Conservation (phyloP, 2,329 filamentous ascomycete genomes). For the Fusarium irregulare region DNA sequence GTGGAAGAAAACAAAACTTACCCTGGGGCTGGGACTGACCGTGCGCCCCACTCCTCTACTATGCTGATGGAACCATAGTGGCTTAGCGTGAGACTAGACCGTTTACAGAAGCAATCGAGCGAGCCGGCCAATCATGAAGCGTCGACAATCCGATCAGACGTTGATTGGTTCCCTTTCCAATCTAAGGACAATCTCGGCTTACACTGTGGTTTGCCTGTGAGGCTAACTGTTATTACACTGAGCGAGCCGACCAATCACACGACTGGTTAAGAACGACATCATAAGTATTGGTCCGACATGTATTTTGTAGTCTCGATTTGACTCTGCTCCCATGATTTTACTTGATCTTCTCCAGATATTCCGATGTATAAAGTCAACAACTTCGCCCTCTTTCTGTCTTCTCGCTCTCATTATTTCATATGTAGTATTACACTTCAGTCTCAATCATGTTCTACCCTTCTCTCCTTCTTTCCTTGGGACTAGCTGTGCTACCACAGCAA, state of each 20-base stretch:
- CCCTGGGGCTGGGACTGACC: background rate
- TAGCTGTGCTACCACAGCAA: background rate
- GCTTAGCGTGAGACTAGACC: background rate
- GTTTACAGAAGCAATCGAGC: background rate
- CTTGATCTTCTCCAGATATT: background rate
- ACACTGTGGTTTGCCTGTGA: background rate
- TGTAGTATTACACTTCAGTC: background rate
- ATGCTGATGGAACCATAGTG: background rate
- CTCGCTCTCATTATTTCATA: background rate
- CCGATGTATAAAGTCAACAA: background rate
- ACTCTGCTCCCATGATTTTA: too few relatives aligned
- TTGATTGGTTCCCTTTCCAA: background rate
- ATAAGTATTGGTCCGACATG: fast-evolving
- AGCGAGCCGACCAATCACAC: background rate
- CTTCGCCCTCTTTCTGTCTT: fast-evolving
- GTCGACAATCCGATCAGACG: fast-evolving
- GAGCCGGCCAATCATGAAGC: background rate
- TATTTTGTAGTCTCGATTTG: fast-evolving
- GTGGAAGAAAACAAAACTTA: background rate
- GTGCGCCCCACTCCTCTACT: background rate
- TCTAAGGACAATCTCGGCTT: background rate
- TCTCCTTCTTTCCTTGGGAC: background rate
- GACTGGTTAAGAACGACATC: fast-evolving
- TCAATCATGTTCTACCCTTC: background rate
- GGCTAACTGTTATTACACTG: background rate